These are phyloP conservation scores for Carex scoparia DNA, from an alignment of 176 grass and related monocot species.

Conservation along the genomic window DNA sequence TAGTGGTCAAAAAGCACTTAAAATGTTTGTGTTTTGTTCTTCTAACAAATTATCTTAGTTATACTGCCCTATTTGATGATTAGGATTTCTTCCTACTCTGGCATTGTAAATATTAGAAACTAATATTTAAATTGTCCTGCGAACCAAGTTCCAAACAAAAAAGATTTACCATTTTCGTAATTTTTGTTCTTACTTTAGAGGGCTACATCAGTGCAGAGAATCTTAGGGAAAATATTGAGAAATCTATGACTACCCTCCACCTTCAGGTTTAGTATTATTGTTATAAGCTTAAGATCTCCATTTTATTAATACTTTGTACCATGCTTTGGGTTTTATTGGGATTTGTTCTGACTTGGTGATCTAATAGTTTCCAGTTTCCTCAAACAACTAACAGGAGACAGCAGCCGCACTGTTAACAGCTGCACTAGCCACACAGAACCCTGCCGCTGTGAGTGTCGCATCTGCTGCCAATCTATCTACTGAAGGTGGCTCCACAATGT, in stretches of 20 bases:
- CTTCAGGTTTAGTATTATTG: slow-evolving; percentile 44
- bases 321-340: not conserved
- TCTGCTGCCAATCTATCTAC: slow-evolving; percentile 11
- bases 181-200: slow-evolving; percentile 43
- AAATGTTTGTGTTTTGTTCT: not conserved
- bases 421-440: slow-evolving; percentile 62
- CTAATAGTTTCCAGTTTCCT: slow-evolving; percentile 6
- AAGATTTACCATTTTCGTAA: not conserved
- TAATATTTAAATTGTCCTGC: not conserved
- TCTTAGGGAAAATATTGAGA: slow-evolving; percentile 72
- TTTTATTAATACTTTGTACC: not conserved
- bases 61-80: not conserved
- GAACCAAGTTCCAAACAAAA: not conserved
- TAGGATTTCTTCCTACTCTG: not conserved
- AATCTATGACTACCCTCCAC: slow-evolving; percentile 63
- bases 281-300: not conserved
- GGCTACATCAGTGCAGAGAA: slow-evolving; percentile 59
- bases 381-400: slow-evolving; percentile 49
- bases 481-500: slow-evolving; percentile 33
- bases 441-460: slow-evolving; percentile 24
- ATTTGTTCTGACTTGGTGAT: not conserved
- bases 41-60: not conserved
- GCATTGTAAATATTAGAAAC: too few relatives aligned
- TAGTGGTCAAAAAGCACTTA: not conserved
- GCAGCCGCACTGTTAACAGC: slow-evolving; percentile 66